Percentiles rank a stretch among this genome's conserved stretches.
Evolutionary conservation across 371 early-diverging fungal genomes (phyloP).

Genomic region (Mortierella sp.): DNA sequence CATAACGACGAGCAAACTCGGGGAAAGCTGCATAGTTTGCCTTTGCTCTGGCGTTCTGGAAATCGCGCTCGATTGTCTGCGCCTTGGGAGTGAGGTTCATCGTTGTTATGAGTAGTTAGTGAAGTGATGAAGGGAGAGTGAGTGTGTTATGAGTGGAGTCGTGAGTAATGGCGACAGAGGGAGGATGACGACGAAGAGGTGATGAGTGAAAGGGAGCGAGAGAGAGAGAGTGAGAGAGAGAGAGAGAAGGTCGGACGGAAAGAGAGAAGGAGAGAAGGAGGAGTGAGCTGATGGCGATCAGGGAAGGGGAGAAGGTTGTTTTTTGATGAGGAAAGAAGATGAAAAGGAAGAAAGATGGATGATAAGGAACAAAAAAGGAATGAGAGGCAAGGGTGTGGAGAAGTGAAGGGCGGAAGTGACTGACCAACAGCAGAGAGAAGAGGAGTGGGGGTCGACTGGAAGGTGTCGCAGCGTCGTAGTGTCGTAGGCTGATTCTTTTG

Average conservation of each 20-base stretch:
- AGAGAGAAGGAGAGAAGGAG: not conserved
- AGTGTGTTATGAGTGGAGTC: not conserved
- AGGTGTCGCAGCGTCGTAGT: not conserved
- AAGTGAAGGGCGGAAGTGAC: not conserved
- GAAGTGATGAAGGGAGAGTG: not conserved
- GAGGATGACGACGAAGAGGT: not conserved
- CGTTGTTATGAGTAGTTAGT: not conserved
- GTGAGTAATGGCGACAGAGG: not conserved
- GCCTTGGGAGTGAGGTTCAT: slow-evolving; percentile 36
- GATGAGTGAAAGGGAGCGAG: not conserved
- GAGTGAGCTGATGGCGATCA: slow-evolving; percentile 11
- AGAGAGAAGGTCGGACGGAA: not conserved
- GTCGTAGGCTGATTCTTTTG: not conserved
- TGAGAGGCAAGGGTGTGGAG: slow-evolving; percentile 1
- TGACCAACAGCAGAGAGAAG: not conserved
- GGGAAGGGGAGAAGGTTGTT: not conserved
- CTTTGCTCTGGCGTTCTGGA: slow-evolving; percentile 52
- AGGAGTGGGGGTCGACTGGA: slow-evolving; percentile 3
- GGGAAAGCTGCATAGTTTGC: slow-evolving; percentile 62
- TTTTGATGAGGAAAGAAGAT: not conserved
- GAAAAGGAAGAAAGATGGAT: not conserved
- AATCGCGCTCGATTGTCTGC: slow-evolving; percentile 58
- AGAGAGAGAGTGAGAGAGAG: not conserved
- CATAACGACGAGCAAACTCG: slow-evolving; percentile 77
- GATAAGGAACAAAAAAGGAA: slow-evolving; percentile 1